Evolutionary conservation across 148 eudicot genomes (phyloP).

Genomic region (Dysphania ambrosioides): DNA sequence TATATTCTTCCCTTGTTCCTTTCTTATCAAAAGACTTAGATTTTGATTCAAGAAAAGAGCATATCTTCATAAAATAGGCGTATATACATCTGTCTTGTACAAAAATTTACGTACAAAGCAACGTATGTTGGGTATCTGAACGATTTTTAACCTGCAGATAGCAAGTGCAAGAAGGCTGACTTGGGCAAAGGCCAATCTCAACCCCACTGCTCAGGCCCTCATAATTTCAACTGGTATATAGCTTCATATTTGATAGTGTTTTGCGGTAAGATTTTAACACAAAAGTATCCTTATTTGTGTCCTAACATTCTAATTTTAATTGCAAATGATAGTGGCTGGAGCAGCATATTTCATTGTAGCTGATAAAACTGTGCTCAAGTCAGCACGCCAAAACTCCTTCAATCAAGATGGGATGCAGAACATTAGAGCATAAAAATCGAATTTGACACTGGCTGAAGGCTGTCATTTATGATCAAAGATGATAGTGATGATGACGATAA

Average conservation of each 20-base stretch:
- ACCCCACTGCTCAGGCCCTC: slow-evolving; percentile 89
- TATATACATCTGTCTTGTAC: neutral
- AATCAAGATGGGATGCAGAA: slow-evolving; percentile 25
- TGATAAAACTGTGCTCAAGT: slow-evolving; percentile 77
- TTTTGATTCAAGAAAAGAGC: too few relatives aligned
- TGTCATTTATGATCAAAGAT: neutral
- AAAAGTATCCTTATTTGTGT: neutral
- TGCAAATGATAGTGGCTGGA: slow-evolving; percentile 45
- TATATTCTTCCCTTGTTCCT: neutral
- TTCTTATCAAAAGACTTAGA: neutral
- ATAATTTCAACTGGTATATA: slow-evolving; percentile 69
- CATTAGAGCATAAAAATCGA: slow-evolving; percentile 19
- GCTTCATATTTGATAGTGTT: too few relatives aligned
- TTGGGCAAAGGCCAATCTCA: slow-evolving; percentile 90
- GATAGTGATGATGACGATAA: slow-evolving; percentile 24
- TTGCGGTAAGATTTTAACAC: too few relatives aligned
- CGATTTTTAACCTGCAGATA: slow-evolving; percentile 37
- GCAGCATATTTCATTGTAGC: slow-evolving; percentile 92
- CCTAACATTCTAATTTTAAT: neutral
- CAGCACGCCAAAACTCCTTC: slow-evolving; percentile 75
- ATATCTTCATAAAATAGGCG: too few relatives aligned
- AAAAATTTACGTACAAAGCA: neutral
- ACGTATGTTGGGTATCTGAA: neutral
- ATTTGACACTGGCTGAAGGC: neutral
- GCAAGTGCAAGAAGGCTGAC: slow-evolving; percentile 85